Evolutionary conservation across 352 stramenopile species (phyloP), one percentile per base, ranked within the genome.

Genomic region (Aphanomyces invadans): DNA sequence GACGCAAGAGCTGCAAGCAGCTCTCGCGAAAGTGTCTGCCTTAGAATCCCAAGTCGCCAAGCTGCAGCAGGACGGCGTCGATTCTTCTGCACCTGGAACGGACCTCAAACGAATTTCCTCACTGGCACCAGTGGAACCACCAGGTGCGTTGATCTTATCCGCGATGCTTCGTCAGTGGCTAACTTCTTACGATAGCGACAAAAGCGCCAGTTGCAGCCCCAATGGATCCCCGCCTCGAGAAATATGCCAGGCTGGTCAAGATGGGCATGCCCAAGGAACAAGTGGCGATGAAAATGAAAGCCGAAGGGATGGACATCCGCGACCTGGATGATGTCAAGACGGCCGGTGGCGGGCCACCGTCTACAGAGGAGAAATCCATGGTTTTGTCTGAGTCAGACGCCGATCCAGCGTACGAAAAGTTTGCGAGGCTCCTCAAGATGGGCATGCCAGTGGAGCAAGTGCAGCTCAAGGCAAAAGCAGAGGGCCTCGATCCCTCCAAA

Each of bases 361-460:
- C 46, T 1, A 23, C 36, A 42, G 36, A 15, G 36, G 36, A 15
- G 36, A 15, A 15, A 42, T 15, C 7, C 36, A 42, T 7, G 7
- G 36, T 42, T 15, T 7, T 15, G 15, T 42, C 26, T 0, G 31
- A 12, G 2, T 2, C 31, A 25, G 33, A 28, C 11, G 29, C 46
- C 53, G 53, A 62, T 46, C 29, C 53, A 2, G 11, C 4, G 17
- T 90, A 82, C 60, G 71, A 71, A 33, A 92, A 92, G 70, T 89
- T 81, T 61, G 86, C 89, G 57, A 92, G 90, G 61, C 55, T 92
- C 21, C 74, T 89, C 68, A 90, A 90, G 31, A 90, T 92, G 81
- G 81, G 81, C 11, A 92, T 90, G 83, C 81, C 84, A 2, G 12
- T 87, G 1, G 83, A 88, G 52, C 83, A 92, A n/a, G 71, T 92